Conservation (phyloP, 441 rosid species). For the Arabidopsis lyrata region DNA sequence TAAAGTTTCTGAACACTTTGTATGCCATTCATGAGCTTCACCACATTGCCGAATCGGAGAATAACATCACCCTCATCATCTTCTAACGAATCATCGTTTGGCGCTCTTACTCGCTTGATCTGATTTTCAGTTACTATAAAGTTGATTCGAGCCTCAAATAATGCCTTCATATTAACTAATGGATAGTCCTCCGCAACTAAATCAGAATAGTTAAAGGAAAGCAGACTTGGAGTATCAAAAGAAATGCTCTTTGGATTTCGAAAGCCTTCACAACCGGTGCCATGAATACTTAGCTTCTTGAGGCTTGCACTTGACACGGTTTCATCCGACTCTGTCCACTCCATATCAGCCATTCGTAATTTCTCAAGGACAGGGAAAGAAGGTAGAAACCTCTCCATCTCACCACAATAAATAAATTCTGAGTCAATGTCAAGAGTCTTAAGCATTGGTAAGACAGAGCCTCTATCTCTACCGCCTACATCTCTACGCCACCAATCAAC, state of each 20-base stretch:
- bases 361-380: background rate
- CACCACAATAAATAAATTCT: background rate
- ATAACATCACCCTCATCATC: background rate
- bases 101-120: background rate
- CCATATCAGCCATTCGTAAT: background rate
- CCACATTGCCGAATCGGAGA: background rate
- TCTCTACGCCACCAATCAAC: background rate
- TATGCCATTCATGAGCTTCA: background rate
- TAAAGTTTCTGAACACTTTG: background rate
- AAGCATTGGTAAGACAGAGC: background rate
- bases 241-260: background rate
- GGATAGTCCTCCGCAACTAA: slow-evolving; percentile 1
- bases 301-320: background rate
- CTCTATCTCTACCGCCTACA: too few relatives aligned
- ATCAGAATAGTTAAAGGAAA: background rate
- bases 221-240: background rate
- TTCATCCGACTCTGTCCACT: background rate
- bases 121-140: background rate
- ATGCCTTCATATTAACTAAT: background rate
- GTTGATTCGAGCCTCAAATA: background rate
- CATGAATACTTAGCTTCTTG: background rate
- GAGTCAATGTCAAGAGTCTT: background rate
- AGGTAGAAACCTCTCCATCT: background rate
- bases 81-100: background rate
- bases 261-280: background rate